Percentiles rank a stretch among this genome's conserved stretches.
Conservation (phyloP, 768 basidiomycete species). For the Russula virescens region DNA sequence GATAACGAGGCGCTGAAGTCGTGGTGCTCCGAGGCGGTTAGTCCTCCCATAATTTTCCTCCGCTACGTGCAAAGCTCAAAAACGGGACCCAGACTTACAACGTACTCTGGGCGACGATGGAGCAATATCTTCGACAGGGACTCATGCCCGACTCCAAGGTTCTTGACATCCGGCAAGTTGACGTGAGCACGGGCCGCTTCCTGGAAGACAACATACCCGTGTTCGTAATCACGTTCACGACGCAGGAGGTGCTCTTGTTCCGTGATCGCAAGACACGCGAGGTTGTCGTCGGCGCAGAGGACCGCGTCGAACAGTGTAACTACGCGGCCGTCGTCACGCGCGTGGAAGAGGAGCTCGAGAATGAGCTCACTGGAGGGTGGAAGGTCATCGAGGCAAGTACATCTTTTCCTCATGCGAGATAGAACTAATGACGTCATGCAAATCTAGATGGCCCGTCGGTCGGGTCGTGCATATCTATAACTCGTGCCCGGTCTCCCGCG, state of each 20-base stretch:
- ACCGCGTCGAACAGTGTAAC: conserved; percentile 87
- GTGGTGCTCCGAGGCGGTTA: conserved; percentile 95
- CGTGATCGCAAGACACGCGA: conserved; percentile 86
- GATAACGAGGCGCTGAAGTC: conserved; percentile 78
- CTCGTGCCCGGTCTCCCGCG: background rate
- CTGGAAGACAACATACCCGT: conserved; percentile 88
- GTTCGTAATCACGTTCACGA: conserved; percentile 85
- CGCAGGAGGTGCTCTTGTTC: conserved; percentile 92
- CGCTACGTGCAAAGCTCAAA: background rate
- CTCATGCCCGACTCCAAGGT: conserved; percentile 90
- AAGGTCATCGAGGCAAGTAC: conserved; percentile 86
- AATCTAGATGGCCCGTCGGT: conserved; percentile 46
- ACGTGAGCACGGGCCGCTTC: conserved; percentile 85
- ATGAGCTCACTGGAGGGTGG: conserved; percentile 97
- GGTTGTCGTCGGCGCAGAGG: conserved; percentile 78
- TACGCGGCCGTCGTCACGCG: conserved; percentile 92
- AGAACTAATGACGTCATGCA: conserved; percentile 11
- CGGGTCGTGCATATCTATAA: conserved; percentile 45
- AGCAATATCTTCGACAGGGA: conserved; percentile 86
- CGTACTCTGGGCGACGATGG: conserved; percentile 98
- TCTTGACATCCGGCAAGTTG: conserved; percentile 95
- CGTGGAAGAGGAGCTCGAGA: conserved; percentile 78
- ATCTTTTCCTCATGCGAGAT: background rate
- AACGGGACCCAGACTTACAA: conserved; percentile 70
- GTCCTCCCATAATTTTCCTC: conserved; percentile 29